Percentiles rank a stretch among this genome's conserved stretches.
Evolutionary conservation across 805 yeast genomes (phyloP).

Genomic region (Zygoascus biomembranicola): DNA sequence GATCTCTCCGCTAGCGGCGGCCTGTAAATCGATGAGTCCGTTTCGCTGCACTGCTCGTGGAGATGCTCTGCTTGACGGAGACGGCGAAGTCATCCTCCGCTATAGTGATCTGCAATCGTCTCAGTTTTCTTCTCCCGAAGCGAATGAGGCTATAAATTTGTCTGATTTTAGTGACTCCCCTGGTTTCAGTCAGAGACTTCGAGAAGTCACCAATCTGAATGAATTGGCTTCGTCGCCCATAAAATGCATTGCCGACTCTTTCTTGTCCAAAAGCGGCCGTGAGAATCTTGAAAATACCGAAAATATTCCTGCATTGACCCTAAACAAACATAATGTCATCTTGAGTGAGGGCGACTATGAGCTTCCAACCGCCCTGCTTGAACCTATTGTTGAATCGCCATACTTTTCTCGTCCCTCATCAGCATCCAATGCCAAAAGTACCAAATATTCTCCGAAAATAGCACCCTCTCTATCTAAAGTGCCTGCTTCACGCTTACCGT

Average conservation of each 20-base stretch:
- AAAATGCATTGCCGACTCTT: not conserved
- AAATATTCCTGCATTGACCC: not conserved
- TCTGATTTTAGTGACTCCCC: not conserved
- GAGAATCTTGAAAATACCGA: not conserved
- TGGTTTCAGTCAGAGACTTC: not conserved
- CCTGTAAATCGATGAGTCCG: not conserved
- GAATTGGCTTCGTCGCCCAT: not conserved
- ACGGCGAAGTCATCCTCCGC: conserved; percentile 3
- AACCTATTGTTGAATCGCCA: not conserved
- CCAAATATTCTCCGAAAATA: not conserved
- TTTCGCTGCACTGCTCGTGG: not conserved
- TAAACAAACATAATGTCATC: not conserved
- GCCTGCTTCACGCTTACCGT: not conserved
- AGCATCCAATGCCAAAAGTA: not conserved
- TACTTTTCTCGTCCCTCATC: not conserved
- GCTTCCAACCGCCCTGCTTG: not conserved
- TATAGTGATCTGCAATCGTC: not conserved
- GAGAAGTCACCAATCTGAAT: not conserved
- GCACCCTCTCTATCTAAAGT: not conserved
- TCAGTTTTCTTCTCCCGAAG: not conserved
- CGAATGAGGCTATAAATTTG: not conserved
- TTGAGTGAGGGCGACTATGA: not conserved
- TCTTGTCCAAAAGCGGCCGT: not conserved
- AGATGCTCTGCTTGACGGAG: not conserved
- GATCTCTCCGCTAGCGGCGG: not conserved